Evolutionary conservation across 768 basidiomycete genomes (phyloP), one percentile per base, ranked within the genome.

Genomic region (Artomyces pyxidatus): DNA sequence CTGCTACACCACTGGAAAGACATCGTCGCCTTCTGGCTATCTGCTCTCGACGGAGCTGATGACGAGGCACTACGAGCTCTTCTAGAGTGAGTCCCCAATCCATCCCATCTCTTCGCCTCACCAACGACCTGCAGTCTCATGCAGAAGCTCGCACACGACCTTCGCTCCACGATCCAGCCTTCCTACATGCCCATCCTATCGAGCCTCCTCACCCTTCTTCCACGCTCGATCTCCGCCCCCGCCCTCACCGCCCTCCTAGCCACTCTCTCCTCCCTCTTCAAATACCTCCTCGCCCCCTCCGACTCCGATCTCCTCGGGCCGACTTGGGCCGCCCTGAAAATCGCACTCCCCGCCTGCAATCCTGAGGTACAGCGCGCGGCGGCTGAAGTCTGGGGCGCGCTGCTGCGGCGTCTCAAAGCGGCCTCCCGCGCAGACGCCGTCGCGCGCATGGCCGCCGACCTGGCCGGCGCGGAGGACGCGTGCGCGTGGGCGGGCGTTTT

Each of bases 361-460:
- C 74, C 78, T 0, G 87, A 92, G 50, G 75, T 89, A 2, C 86
- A 86, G 59, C 69, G 85, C 22, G 80, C 85, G 1, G 74, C 87
- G 9, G 85, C 89, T 0, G 91, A 96, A 59, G 88, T 90, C 3
- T 96, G 90, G 94, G 88, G 83, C 0, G 79, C 78, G 0, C 74
- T 85, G 0, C 59, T 95, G 37, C 72, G 93, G 42, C 75, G 87
- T 56, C 66, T 93, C 45, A 88, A 88, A 63, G 65, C 69, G 1
- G 71, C 74, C 11, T 71, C 73, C 7, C 69, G 85, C 26, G 77
- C 76, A 46, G 70, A 71, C 41, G 77, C 81, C 0, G 72, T 89
- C 4, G 56, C 59, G 3, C 50, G 87, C 12, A 69, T 94, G 60
- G 73, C 74, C 2, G 64, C 68, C 26, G 69, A 74, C 48, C 62